Percentiles rank a stretch among this genome's conserved stretches.
Conservation (phyloP, 441 rosid genomes). For the Flueggea neowawraea region DNA sequence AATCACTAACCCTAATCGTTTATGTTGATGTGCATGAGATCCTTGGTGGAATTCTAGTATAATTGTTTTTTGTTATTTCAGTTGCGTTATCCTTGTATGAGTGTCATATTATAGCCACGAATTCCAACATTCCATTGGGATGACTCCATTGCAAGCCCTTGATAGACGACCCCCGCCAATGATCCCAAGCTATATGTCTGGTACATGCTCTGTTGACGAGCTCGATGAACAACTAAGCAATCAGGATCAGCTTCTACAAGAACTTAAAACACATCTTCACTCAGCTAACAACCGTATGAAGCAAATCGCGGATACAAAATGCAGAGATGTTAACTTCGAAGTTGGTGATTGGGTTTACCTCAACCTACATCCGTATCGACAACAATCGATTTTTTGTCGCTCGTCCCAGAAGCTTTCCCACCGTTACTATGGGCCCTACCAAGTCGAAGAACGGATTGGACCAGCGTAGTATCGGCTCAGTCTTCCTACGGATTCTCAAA, state of each 20-base stretch:
- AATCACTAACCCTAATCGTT: too few relatives aligned
- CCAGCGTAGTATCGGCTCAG: not conserved
- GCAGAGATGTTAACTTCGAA: not conserved
- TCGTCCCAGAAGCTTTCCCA: not conserved
- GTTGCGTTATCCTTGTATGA: too few relatives aligned
- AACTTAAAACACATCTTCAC: not conserved
- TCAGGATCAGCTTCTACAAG: not conserved
- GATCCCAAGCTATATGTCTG: not conserved
- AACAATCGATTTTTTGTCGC: not conserved
- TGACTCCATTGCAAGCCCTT: conserved; percentile 4
- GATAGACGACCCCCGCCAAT: conserved; percentile 1
- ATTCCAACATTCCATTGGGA: conserved; percentile 1
- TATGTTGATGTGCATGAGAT: too few relatives aligned
- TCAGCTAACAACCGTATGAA: not conserved
- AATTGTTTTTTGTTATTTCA: too few relatives aligned
- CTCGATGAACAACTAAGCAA: not conserved
- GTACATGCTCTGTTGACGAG: not conserved
- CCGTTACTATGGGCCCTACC: not conserved
- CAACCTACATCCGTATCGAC: conserved; percentile 1
- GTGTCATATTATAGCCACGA: too few relatives aligned
- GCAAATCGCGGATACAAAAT: not conserved
- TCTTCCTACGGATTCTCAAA: not conserved
- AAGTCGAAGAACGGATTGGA: not conserved
- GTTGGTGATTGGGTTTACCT: not conserved
- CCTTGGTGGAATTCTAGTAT: too few relatives aligned